Percentiles rank a stretch among this genome's conserved stretches.
These are phyloP conservation scores for Saccharomycopsis fermentans DNA, from an alignment of 805 yeast genomes.

Conservation along the genomic window DNA sequence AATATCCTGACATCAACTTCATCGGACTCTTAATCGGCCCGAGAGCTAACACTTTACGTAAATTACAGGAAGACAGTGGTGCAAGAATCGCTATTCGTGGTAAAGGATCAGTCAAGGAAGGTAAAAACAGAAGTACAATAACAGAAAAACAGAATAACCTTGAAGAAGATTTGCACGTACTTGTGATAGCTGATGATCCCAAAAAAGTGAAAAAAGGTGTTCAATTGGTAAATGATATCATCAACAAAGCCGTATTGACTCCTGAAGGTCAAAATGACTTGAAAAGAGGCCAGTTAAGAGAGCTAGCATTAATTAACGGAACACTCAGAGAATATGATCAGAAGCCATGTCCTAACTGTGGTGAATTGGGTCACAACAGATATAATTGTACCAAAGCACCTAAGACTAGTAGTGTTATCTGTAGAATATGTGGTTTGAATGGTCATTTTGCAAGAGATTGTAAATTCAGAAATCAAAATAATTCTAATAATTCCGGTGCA, in stretches of 20 bases:
- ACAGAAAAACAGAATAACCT: conserved; percentile 42
- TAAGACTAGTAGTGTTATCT: conserved; percentile 44
- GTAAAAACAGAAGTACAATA: conserved; percentile 46
- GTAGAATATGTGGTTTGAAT: conserved; percentile 66
- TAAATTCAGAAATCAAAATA: conserved; percentile 28
- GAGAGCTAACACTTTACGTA: conserved; percentile 81
- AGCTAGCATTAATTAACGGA: conserved; percentile 89
- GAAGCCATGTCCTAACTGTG: conserved; percentile 55
- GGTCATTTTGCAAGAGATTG: conserved; percentile 93
- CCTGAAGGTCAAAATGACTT: conserved; percentile 92
- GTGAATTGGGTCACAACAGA: conserved; percentile 53
- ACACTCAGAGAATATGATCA: conserved; percentile 75
- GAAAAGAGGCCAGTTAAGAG: conserved; percentile 83
- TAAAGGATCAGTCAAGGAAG: conserved; percentile 91
- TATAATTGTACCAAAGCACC: conserved; percentile 46
- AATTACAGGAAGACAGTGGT: conserved; percentile 61
- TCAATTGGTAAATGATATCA: conserved; percentile 59
- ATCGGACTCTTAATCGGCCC: conserved; percentile 91
- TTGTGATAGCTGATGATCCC: conserved; percentile 73
- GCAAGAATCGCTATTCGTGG: conserved; percentile 90
- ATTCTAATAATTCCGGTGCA: conserved; percentile 12
- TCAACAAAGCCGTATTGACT: conserved; percentile 73
- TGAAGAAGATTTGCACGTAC: conserved; percentile 81
- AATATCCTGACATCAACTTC: conserved; percentile 86
- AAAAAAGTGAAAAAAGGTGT: conserved; percentile 70